phyloP scores from a whole-genome alignment of 1,139 yeast species.

The Diutina ranongensis region DNA sequence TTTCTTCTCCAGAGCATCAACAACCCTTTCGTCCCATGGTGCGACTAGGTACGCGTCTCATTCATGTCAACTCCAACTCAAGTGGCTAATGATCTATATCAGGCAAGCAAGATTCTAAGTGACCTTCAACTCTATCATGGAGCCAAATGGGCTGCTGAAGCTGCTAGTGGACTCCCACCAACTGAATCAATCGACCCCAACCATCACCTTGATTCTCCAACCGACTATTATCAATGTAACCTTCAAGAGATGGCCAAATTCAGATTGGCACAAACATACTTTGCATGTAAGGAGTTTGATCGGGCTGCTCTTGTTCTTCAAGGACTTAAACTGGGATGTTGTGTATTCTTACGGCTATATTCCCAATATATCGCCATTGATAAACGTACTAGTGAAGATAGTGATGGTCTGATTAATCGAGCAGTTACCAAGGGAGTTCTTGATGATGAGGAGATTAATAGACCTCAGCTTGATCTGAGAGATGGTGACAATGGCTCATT shows the following conservation, averaged over 20 bases:
- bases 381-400: slow-evolving; percentile 59
- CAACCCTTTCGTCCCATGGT: too few relatives aligned
- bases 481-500: slow-evolving; percentile 34
- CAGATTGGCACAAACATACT: slow-evolving; percentile 59
- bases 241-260: slow-evolving; percentile 26
- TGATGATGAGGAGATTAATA: slow-evolving; percentile 6
- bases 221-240: slow-evolving; percentile 7
- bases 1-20: too few relatives aligned
- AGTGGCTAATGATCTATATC: slow-evolving; percentile 15
- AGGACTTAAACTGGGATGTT: slow-evolving; percentile 40
- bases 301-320: slow-evolving; percentile 56
- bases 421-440: slow-evolving; percentile 7
- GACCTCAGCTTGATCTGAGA: slow-evolving; percentile 15
- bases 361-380: slow-evolving; percentile 65
- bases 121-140: slow-evolving; percentile 50
- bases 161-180: slow-evolving; percentile 35
- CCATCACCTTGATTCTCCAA: slow-evolving; percentile 7
- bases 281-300: slow-evolving; percentile 78
- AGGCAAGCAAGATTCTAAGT: slow-evolving; percentile 18
- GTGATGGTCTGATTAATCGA: slow-evolving; percentile 42
- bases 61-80: background rate
- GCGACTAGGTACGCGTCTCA: too few relatives aligned
- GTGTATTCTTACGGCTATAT: slow-evolving; percentile 57
- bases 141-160: slow-evolving; percentile 79
- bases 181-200: slow-evolving; percentile 11